Evolutionary conservation across 306 rosid genomes (phyloP).

Genomic region (Vicia sativa): DNA sequence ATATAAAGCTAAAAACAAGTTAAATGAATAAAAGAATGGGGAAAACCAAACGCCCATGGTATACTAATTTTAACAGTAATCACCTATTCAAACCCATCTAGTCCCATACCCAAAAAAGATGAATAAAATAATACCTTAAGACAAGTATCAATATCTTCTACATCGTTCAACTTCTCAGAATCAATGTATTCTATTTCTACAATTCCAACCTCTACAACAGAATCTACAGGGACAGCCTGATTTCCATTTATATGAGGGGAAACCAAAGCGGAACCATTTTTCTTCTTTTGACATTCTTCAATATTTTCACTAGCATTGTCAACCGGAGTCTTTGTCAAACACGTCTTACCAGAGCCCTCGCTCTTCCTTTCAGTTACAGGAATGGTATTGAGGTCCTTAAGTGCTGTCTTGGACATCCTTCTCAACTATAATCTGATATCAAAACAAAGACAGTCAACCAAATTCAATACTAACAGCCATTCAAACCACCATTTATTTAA

Average conservation of each 20-base stretch:
- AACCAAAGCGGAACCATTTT: conserved; percentile 46
- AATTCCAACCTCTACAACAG: conserved; percentile 57
- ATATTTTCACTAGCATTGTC: conserved; percentile 57
- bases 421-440: conserved; percentile 45
- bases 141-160: conserved; percentile 69
- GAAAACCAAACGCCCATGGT: conserved; percentile 3
- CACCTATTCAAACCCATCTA: background rate
- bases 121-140: conserved; percentile 64
- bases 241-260: conserved; percentile 65
- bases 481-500: conserved; percentile 13
- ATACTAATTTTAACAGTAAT: conserved; percentile 18
- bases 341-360: conserved; percentile 64
- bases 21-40: background rate
- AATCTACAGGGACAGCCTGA: conserved; percentile 43
- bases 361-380: conserved; percentile 72
- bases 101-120: conserved; percentile 15
- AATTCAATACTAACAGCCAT: conserved; percentile 19
- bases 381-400: conserved; percentile 71
- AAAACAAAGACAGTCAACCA: conserved; percentile 30
- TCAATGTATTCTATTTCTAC: conserved; percentile 87
- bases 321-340: conserved; percentile 51
- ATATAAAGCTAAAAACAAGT: conserved; percentile 7
- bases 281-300: conserved; percentile 63
- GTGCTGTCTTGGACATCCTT: conserved; percentile 87
- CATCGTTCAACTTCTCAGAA: conserved; percentile 78